Evolutionary conservation across 129 eudicot genomes (phyloP).

Genomic region (Tagetes patula): DNA sequence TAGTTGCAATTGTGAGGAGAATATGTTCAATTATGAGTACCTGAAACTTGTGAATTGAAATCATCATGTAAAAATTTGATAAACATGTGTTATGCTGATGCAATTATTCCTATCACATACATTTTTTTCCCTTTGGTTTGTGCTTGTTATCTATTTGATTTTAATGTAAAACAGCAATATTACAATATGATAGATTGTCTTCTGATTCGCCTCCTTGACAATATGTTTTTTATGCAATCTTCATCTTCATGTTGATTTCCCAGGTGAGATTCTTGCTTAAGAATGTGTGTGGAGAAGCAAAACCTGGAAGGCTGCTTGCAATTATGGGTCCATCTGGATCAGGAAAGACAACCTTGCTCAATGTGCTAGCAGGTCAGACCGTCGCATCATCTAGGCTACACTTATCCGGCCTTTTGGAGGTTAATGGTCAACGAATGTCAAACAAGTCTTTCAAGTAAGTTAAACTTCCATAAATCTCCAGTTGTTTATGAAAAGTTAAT

Average conservation of each 20-base stretch:
- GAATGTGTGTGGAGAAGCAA: conserved; percentile 93
- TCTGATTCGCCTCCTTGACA: background rate
- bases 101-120: background rate
- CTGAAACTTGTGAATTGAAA: too few species aligned
- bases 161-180: too few species aligned
- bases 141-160: background rate
- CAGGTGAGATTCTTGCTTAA: conserved; percentile 84
- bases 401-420: conserved; percentile 88
- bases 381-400: conserved; percentile 66
- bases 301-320: conserved; percentile 96
- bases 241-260: conserved; percentile 1
- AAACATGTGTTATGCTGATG: background rate
- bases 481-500: background rate
- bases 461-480: background rate
- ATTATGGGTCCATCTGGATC: conserved; percentile 99
- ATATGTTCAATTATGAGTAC: background rate
- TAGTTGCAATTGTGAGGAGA: background rate
- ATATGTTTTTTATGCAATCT: background rate
- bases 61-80: too few species aligned
- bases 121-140: background rate
- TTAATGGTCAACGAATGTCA: conserved; percentile 65
- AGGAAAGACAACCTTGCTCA: conserved; percentile 95
- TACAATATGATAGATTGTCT: background rate
- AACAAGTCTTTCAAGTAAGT: conserved; percentile 76
- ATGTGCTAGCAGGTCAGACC: conserved; percentile 85